phyloP scores from a whole-genome alignment of 139 green algal genomes.

The Auxenochlorella pyrenoidosa region DNA sequence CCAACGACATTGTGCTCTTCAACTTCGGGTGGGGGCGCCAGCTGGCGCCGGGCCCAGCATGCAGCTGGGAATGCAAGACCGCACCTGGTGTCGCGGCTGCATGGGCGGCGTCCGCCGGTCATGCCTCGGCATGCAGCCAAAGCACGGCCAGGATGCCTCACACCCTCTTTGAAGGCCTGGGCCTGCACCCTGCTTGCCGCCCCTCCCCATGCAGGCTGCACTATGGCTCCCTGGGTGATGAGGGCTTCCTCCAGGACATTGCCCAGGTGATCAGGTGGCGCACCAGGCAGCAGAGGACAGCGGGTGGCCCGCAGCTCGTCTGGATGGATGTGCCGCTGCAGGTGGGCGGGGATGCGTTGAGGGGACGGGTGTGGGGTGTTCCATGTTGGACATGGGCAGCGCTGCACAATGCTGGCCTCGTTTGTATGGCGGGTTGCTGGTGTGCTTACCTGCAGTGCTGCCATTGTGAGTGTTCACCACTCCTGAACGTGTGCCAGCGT shows the following conservation, averaged over 20 bases:
- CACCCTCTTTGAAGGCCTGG: not conserved
- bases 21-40: not conserved
- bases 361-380: no score
- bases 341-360: not conserved
- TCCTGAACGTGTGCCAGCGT: no score
- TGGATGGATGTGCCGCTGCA: conserved; percentile 12
- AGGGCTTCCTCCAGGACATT: not conserved
- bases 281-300: not conserved
- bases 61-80: no score
- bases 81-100: no score
- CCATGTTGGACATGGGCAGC: no score
- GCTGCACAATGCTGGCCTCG: no score
- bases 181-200: not conserved
- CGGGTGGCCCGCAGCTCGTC: not conserved
- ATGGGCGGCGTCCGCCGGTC: no score
- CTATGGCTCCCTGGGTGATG: not conserved
- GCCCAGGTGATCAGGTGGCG: not conserved
- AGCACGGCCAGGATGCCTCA: no score
- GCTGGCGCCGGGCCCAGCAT: not conserved
- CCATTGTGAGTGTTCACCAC: no score
- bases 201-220: not conserved
- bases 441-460: no score
- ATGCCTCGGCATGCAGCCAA: no score
- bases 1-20: not conserved
- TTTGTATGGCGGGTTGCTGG: no score